Evolutionary conservation across 169 alveolate genomes (phyloP).

Genomic region (Cryptosporidium bovis): DNA sequence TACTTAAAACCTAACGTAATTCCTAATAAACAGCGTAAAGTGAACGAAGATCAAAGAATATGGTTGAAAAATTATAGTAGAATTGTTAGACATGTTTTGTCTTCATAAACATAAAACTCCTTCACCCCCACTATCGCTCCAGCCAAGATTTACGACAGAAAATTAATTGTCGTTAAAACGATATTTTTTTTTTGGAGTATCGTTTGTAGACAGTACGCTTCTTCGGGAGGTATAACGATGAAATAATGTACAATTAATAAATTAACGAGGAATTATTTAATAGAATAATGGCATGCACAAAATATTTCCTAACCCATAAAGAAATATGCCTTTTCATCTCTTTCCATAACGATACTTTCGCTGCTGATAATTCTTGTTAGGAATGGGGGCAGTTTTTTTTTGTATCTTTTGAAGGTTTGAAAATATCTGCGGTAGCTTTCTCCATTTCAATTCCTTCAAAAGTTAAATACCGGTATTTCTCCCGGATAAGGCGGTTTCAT

Average conservation of each 20-base stretch:
- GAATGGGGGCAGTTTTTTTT: too few relatives aligned
- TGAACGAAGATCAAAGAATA: neutral
- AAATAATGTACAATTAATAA: neutral
- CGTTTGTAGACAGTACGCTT: slow-evolving; percentile 22
- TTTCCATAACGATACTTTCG: too few relatives aligned
- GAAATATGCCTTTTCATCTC: too few relatives aligned
- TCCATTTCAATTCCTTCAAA: too few relatives aligned
- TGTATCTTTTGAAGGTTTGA: too few relatives aligned
- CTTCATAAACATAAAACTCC: slow-evolving; percentile 6
- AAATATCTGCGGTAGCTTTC: too few relatives aligned
- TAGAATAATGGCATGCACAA: too few relatives aligned
- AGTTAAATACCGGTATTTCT: too few relatives aligned
- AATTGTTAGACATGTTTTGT: slow-evolving; percentile 16
- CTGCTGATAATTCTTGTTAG: too few relatives aligned
- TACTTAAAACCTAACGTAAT: slow-evolving; percentile 28
- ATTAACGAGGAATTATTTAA: too few relatives aligned
- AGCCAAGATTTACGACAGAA: neutral
- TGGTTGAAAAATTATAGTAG: neutral
- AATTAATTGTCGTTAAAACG: slow-evolving; percentile 40
- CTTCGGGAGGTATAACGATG: neutral
- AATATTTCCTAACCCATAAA: too few relatives aligned
- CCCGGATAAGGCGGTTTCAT: too few relatives aligned
- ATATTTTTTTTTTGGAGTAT: neutral
- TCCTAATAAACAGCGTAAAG: neutral
- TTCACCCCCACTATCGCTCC: slow-evolving; percentile 37